Percentiles rank a stretch among this genome's conserved stretches.
These are phyloP conservation scores for Botryobasidium botryosum DNA, from an alignment of 768 basidiomycete genomes.

Conservation along the genomic window DNA sequence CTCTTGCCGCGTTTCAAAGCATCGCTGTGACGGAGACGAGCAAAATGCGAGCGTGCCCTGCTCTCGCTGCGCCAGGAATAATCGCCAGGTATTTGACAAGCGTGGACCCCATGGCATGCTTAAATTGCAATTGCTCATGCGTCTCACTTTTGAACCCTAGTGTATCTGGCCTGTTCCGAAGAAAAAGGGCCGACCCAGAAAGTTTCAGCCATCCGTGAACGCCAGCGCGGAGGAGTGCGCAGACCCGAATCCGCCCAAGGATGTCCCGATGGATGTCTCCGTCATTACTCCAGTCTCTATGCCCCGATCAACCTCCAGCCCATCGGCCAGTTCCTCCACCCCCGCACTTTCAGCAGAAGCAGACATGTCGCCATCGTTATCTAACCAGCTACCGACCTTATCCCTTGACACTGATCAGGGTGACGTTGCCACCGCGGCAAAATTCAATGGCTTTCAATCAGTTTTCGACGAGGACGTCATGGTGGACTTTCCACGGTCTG, in stretches of 20 bases:
- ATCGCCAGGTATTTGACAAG: not conserved
- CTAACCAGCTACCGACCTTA: too few relatives aligned
- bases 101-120: not conserved
- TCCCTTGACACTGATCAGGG: not conserved
- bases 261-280: not conserved
- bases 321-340: not conserved
- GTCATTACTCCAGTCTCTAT: not conserved
- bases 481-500: too few relatives aligned
- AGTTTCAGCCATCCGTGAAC: not conserved
- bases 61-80: not conserved
- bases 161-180: not conserved
- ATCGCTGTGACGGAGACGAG: conserved; percentile 3
- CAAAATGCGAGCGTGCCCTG: not conserved
- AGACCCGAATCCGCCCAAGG: not conserved
- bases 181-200: conserved; percentile 1
- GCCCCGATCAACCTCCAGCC: not conserved
- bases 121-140: not conserved
- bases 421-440: not conserved
- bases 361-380: not conserved
- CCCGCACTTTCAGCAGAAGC: not conserved
- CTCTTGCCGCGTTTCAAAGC: conserved; percentile 1
- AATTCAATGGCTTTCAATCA: not conserved
- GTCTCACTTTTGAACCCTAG: not conserved
- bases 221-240: too few relatives aligned
- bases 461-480: not conserved